phyloP scores from a whole-genome alignment of 179 eudicot species.

The Silene vulgaris region DNA sequence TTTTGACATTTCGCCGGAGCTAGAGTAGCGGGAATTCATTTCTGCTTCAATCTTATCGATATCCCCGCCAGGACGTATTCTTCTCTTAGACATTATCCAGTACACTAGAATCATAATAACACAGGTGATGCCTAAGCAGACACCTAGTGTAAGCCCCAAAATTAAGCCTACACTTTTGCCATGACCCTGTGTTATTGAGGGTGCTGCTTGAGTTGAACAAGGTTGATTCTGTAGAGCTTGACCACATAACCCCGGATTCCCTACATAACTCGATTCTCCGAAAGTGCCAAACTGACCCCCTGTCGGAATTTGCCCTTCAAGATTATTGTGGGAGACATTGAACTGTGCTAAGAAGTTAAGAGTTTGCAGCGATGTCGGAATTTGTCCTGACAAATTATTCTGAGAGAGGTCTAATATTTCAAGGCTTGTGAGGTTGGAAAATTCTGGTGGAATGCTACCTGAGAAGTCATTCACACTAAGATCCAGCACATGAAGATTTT shows the following conservation, averaged over 20 bases:
- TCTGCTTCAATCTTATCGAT: slow-evolving; percentile 41
- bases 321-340: slow-evolving; percentile 69
- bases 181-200: slow-evolving; percentile 19
- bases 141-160: slow-evolving; percentile 53
- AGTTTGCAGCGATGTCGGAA: slow-evolving; percentile 60
- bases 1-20: slow-evolving; percentile 40
- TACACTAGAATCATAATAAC: slow-evolving; percentile 44
- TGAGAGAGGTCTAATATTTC: slow-evolving; percentile 63
- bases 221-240: slow-evolving; percentile 29
- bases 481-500: slow-evolving; percentile 58
- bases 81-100: slow-evolving; percentile 62
- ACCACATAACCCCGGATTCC: slow-evolving; percentile 61
- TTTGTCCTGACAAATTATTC: slow-evolving; percentile 62
- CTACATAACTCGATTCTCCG: slow-evolving; percentile 44
- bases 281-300: slow-evolving; percentile 84
- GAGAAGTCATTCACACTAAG: slow-evolving; percentile 60
- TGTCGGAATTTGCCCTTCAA: slow-evolving; percentile 66
- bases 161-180: slow-evolving; percentile 35
- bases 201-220: slow-evolving; percentile 34
- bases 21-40: slow-evolving; percentile 41
- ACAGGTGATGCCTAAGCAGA: slow-evolving; percentile 49
- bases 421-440: slow-evolving; percentile 64
- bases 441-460: slow-evolving; percentile 63
- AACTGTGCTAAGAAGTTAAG: slow-evolving; percentile 68
- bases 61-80: slow-evolving; percentile 58